Base-by-base conservation (phyloP, 805 yeast species). In the Saccharomycopsis schoenii region DNA sequence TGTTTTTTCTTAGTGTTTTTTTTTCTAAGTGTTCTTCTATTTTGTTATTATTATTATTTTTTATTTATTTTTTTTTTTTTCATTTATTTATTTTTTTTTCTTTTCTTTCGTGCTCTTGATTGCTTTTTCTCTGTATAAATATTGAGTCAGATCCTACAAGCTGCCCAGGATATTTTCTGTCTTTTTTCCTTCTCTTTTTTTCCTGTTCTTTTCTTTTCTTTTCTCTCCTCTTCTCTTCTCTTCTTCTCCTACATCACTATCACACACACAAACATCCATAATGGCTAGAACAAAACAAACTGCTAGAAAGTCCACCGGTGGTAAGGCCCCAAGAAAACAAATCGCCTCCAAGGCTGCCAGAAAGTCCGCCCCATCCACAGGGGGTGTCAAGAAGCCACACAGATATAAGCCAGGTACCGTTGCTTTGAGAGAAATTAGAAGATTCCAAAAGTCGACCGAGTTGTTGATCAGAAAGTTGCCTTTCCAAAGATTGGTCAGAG, bases 341-440 rank as follows among this genome's bases (percentile, higher is more conserved):
- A 80, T 88, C 71, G 96, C 96, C 66, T 88, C 96, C 65, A 88
- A 88, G 80, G 96, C 94, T 70, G 96, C 96, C 67, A 88, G 96
- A 87, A 88, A 88, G 74, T 88, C 94, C 50, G 96, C 96, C 58
- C 96, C 96, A 83, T 81, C 89, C 61, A 82, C 91, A 66, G 94
- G 94, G 75, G 96, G 96, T 85, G 94, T 88, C 72, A 88, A 88
- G 85, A 88, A 88, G 78, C 94, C 94, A 67, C 96, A 88, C 85
- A 88, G 96, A 86, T 89, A 89, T 82, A 88, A 88, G 88, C 96
- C 96, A 79, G 96, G 96, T 85, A 89, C 94, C 73, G 94, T 88
- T 72, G 97, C 97, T 66, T 83, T 90, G 76, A 86, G 96, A 81
- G 98, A 93, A 81, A 89, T 93, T 73, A 88, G 97, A 83, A 87